Evolutionary conservation across 2,329 filamentous ascomycete genomes (phyloP).

Genomic region (Rugonectria rugulosa): DNA sequence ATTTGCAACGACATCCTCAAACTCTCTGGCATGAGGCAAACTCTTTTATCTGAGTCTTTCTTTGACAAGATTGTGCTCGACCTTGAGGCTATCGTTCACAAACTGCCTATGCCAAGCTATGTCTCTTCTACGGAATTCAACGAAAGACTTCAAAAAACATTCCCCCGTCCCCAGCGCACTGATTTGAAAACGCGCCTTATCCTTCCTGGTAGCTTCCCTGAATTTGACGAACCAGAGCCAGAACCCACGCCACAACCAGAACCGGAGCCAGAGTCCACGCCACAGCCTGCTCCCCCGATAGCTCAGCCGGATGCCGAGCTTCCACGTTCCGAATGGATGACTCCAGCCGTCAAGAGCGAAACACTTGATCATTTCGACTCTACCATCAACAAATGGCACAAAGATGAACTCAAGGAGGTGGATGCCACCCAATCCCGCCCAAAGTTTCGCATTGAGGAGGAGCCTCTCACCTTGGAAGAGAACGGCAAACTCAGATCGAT

Average conservation of each 20-base stretch:
- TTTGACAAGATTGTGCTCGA: slow-evolving; percentile 40
- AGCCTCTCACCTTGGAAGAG: slow-evolving; percentile 28
- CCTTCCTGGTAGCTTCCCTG: slow-evolving; percentile 41
- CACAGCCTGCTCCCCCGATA: no score
- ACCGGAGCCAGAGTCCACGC: neutral
- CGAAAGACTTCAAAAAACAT: slow-evolving; percentile 31
- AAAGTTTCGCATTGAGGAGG: slow-evolving; percentile 32
- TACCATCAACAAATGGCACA: slow-evolving; percentile 23
- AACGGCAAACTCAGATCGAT: slow-evolving; percentile 37
- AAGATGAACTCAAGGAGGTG: slow-evolving; percentile 21
- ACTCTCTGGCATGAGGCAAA: slow-evolving; percentile 2
- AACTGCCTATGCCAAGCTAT: slow-evolving; percentile 41
- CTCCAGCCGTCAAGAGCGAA: no score
- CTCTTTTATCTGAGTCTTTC: slow-evolving; percentile 33
- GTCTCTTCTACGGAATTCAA: slow-evolving; percentile 36
- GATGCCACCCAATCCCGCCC: slow-evolving; percentile 27
- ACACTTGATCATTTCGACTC: slow-evolving; percentile 21
- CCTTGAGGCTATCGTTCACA: slow-evolving; percentile 38
- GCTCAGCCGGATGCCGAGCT: neutral
- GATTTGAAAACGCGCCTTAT: slow-evolving; percentile 24
- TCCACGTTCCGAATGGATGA: neutral
- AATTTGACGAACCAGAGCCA: slow-evolving; percentile 23
- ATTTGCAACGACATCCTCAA: slow-evolving; percentile 38
- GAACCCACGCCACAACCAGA: neutral
- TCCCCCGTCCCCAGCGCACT: slow-evolving; percentile 28